These are phyloP conservation scores for Rhododendron kiyosumense DNA, from an alignment of 148 eudicot genomes.

Conservation along the genomic window DNA sequence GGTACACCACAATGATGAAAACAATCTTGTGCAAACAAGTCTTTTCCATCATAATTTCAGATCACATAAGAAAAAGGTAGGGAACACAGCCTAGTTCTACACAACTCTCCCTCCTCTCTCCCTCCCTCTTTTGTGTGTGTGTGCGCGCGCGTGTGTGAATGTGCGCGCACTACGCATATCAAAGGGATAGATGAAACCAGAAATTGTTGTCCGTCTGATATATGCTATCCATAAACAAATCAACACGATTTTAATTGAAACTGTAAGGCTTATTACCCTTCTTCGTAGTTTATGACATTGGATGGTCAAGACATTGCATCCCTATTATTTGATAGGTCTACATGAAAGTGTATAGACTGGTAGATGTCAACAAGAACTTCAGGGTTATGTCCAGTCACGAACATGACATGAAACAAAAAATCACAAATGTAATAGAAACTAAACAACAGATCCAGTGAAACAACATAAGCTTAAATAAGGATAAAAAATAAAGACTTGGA, in stretches of 20 bases:
- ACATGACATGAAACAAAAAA: neutral
- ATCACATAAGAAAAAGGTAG: neutral
- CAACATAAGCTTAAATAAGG: neutral
- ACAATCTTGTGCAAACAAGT: neutral
- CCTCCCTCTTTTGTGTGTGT: neutral
- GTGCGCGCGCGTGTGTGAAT: neutral
- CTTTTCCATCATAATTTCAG: neutral
- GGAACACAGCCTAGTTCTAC: neutral
- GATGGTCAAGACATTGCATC: neutral
- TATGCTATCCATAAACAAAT: neutral
- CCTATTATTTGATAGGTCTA: neutral
- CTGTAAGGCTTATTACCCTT: neutral
- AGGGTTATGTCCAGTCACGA: neutral
- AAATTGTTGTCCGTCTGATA: neutral
- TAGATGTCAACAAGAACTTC: neutral
- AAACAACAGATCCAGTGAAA: neutral
- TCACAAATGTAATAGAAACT: neutral
- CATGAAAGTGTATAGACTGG: neutral
- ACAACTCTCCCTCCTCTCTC: neutral
- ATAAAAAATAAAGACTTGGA: neutral
- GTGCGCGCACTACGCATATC: neutral
- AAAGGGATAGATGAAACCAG: neutral
- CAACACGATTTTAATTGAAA: neutral
- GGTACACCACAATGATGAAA: neutral
- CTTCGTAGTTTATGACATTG: neutral